These are phyloP conservation scores for Phytophthora aleatoria DNA, from an alignment of 352 stramenopile genomes.

Conservation along the genomic window DNA sequence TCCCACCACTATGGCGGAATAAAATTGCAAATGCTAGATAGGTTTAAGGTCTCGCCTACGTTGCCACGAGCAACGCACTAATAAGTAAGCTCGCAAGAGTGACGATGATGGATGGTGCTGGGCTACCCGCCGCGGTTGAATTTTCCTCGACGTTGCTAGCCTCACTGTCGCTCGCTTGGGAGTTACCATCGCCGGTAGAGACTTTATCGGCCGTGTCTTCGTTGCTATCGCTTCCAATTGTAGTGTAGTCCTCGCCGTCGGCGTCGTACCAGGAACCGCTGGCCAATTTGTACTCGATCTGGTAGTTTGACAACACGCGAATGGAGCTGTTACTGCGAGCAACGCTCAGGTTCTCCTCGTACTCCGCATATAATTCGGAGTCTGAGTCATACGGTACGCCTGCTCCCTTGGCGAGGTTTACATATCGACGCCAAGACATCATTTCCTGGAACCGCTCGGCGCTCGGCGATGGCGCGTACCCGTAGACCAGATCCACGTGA, in stretches of 20 bases:
- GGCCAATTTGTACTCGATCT: conserved; percentile 40
- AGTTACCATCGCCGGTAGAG: conserved; percentile 26
- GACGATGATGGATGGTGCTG: conserved; percentile 1
- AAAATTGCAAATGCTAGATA: conserved; percentile 27
- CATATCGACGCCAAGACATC: conserved; percentile 50
- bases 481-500: conserved; percentile 42
- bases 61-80: conserved; percentile 12
- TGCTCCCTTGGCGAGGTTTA: conserved; percentile 51
- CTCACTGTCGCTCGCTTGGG: conserved; percentile 24
- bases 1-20: conserved; percentile 5
- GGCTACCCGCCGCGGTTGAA: conserved; percentile 15
- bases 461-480: conserved; percentile 25
- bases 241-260: conserved; percentile 23
- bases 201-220: conserved; percentile 26
- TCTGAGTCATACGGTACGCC: conserved; percentile 49
- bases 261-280: conserved; percentile 36
- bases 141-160: conserved; percentile 22
- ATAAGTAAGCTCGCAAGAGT: conserved; percentile 7
- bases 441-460: conserved; percentile 50
- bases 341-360: conserved; percentile 43
- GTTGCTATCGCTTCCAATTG: conserved; percentile 7
- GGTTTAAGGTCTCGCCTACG: neutral
- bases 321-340: conserved; percentile 37
- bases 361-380: conserved; percentile 52
- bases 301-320: conserved; percentile 35